Evolutionary conservation across 2,329 filamentous ascomycete genomes (phyloP), one percentile per base, ranked within the genome.

Genomic region (Sarocladiaceae sp.): DNA sequence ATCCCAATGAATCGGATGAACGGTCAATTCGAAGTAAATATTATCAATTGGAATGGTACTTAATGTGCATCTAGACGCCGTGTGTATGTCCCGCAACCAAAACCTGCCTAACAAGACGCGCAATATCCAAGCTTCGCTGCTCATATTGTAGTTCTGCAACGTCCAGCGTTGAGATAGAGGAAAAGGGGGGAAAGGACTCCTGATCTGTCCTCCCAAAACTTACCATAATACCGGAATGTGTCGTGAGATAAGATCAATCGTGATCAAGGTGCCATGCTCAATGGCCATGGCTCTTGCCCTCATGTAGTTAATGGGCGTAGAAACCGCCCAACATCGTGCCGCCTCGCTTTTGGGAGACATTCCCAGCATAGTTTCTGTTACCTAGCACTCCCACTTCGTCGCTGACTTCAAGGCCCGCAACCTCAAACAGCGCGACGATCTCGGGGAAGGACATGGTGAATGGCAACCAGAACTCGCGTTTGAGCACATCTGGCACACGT

Each of bases 361-460:
- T 21, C 10, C 43, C 32, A 4, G 10, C 9, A 16, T 41, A 41
- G 4, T 6, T 24, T 3, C 37, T 24, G 41, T 34, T 43, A 39
- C 33, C 29, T 13, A 19, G 7, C 9, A 29, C 23, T 16, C n/a
- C 3, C 32, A 45, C 12, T 45, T 51, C 32, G 35, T 45, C 35
- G 37, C 51, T 31, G 44, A 53, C 32, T 2, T 52, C 52, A 43
- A 64, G 48, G 3, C 63, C 63, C 2, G 58, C 59, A 6, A 47
- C 48, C 3, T 47, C 47, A 26, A 67, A 64, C 9, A 63, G 49
- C 1, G 46, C 51, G 6, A 56, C 47, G 0, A 53, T 51, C 15
- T 57, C 55, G 1, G 58, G 58, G 46, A 55, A 58, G 0, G 58
- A 55, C 3, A 56, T 24, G 2, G 56, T 55, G 34, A 64, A 63